Evolutionary conservation across 371 early-diverging fungal genomes (phyloP).

Genomic region (Zopfochytrium polystomum): DNA sequence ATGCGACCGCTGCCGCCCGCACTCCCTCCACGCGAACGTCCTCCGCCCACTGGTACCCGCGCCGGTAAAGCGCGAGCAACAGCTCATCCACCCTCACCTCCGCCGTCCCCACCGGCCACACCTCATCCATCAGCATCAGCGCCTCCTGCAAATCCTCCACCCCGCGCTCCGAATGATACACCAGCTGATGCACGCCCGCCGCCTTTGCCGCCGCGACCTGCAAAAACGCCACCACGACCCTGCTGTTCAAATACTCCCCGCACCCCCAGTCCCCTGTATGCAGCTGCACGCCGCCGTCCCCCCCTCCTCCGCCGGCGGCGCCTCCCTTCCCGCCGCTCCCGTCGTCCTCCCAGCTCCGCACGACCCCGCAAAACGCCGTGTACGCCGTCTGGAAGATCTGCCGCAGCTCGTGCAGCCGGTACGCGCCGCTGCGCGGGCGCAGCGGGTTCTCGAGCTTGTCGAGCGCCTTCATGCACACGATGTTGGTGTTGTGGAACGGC

Average conservation of each 20-base stretch:
- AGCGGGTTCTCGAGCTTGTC: constrained; percentile 26
- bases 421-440: constrained; percentile 11
- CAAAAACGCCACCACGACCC: constrained; percentile 21
- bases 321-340: constrained; percentile 9
- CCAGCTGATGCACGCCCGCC: constrained; percentile 18
- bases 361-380: constrained; percentile 28
- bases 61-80: no score
- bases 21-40: no score
- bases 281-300: background rate
- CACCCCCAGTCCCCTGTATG: constrained; percentile 32
- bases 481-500: constrained; percentile 11
- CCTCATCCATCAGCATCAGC: no score
- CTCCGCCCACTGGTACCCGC: no score
- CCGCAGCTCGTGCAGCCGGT: constrained; percentile 22
- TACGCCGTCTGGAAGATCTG: constrained; percentile 29
- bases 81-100: no score
- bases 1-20: no score
- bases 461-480: constrained; percentile 26
- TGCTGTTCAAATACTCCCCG: constrained; percentile 23
- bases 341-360: constrained; percentile 6
- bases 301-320: no score
- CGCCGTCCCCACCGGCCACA: no score
- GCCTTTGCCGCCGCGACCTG: constrained; percentile 30
- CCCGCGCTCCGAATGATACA: constrained; percentile 20
- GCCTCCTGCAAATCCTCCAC: no score